Base-by-base conservation (phyloP, 164 flowering plant genomes). In the Akebia trifoliata region DNA sequence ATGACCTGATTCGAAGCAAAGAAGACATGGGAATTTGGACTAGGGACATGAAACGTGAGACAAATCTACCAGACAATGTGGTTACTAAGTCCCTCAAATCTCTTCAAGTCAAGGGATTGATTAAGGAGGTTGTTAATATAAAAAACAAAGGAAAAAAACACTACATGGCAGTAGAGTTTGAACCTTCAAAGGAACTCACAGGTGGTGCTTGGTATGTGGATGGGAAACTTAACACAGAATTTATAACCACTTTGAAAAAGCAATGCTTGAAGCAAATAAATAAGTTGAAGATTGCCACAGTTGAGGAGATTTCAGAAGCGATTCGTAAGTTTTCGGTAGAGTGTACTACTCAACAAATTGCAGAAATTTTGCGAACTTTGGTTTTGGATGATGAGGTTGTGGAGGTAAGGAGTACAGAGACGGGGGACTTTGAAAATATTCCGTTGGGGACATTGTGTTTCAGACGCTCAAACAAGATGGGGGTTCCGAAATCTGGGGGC, bases 171-270 rank as follows among this genome's bases (percentile, higher is more conserved):
- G 61, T 61, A 1, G 95, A 94, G 38, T 84, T 81, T 44, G 78
- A 83, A 46, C 95, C 99, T 2, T 78, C 96, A 0, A 63, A 66
- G 57, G 96, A 83, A 39, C 43, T 85, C 18, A 78, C 81, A 3
- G 99, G 99, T 3, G 99, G 99, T 17, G 72, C 55, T 1, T 86
- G 91, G 90, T 90, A 85, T 52, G 26, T 12, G 0, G 78, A 78
- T 5, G 97, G 96, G n/a, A 58, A 60, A 0, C 75, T 86, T 1
- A 85, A 94, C 44, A 53, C 25, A 0, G 82, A 74, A 0, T 56
- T 71, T 39, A 85, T 88, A 25, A 42, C 49, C 8, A 0, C 18
- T 5, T 44, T 81, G 32, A 81, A 61, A 59, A 32, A 43, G 11
- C 12, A 11, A 3, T 83, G 81, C 63, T 24, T 59, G 18, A 68